Conservation (phyloP, 305 asterid species). For the Fraxinus paxiana region DNA sequence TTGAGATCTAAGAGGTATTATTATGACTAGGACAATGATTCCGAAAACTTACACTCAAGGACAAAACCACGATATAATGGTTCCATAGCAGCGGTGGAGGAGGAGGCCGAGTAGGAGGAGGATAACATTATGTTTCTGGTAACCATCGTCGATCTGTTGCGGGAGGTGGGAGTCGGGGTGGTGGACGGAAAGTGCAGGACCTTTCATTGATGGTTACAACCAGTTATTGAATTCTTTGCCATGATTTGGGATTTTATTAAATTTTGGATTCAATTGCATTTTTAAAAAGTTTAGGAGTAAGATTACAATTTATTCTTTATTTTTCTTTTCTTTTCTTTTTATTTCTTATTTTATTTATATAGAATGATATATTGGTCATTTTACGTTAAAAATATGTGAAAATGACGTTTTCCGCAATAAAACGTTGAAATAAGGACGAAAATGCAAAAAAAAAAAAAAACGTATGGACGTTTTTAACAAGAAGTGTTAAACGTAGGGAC, state of each 20-base stretch:
- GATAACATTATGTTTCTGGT: conserved; percentile 41
- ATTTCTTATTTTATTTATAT: no score
- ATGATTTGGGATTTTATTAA: conserved; percentile 32
- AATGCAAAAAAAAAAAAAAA: no score
- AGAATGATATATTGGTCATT: no score
- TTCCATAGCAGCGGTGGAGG: conserved; percentile 46
- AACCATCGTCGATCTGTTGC: conserved; percentile 50
- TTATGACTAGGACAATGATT: conserved; percentile 81
- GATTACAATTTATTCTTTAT: no score
- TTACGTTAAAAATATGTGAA: no score
- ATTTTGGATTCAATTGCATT: no score
- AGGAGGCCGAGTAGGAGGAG: conserved; percentile 33
- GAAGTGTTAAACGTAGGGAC: no score
- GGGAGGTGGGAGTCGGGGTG: conserved; percentile 5
- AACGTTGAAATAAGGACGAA: no score
- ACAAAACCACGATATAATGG: conserved; percentile 58
- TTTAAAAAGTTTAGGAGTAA: no score
- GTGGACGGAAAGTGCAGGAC: conserved; percentile 57
- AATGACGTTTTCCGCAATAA: no score
- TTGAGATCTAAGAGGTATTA: conserved; percentile 88
- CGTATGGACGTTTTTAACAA: no score
- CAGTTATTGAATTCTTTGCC: conserved; percentile 76
- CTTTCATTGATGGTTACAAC: conserved; percentile 70
- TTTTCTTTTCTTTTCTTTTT: no score
- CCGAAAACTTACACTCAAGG: conserved; percentile 53